Percentiles rank a stretch among this genome's conserved stretches.
phyloP scores from a whole-genome alignment of 2,329 filamentous ascomycete species.

The Nemania bipapillata region DNA sequence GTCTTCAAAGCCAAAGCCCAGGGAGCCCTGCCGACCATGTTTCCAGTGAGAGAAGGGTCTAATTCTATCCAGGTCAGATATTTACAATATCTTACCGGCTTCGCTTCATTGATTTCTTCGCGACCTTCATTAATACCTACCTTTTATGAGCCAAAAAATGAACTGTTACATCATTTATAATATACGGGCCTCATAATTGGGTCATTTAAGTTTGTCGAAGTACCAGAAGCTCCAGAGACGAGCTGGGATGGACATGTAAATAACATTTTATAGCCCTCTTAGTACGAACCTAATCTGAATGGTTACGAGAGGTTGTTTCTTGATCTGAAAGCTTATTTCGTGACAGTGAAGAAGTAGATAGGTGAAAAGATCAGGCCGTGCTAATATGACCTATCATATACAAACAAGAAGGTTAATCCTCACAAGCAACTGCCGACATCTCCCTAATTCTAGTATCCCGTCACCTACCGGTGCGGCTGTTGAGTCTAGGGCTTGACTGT shows the following conservation, averaged over 20 bases:
- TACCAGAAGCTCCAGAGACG: background rate
- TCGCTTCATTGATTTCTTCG: background rate
- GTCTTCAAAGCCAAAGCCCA: background rate
- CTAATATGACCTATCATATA: background rate
- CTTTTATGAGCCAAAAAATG: background rate
- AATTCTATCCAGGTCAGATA: background rate
- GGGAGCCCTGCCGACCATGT: background rate
- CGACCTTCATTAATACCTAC: background rate
- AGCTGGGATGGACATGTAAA: background rate
- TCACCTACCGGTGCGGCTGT: background rate
- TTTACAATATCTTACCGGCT: background rate
- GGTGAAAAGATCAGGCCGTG: background rate
- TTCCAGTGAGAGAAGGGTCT: background rate
- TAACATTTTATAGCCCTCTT: background rate
- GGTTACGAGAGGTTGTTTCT: background rate
- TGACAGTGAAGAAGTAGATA: background rate
- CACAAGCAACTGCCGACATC: slow-evolving; percentile 21
- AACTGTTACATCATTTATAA: background rate
- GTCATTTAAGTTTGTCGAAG: background rate
- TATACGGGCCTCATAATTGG: background rate
- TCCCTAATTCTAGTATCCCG: background rate
- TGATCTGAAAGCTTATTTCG: background rate
- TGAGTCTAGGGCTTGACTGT: background rate
- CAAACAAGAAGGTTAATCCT: slow-evolving; percentile 13
- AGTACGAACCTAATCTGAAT: background rate